Base-by-base conservation (phyloP, 2,329 filamentous ascomycete genomes). In the Pleurostoma richardsiae region DNA sequence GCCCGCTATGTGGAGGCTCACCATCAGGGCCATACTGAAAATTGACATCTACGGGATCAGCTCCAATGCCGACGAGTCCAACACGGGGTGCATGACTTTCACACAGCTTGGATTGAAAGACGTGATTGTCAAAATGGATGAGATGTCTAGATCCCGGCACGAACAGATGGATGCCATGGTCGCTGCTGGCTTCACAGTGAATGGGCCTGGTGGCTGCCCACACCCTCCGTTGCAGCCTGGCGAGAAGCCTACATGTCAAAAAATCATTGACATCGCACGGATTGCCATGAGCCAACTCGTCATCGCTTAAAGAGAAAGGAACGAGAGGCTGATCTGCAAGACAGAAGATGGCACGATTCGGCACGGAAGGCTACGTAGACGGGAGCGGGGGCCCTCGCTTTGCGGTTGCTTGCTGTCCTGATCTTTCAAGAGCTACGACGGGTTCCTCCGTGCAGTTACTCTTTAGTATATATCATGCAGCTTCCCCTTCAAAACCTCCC, bases 1-100 rank as follows among this genome's bases (percentile, higher is more conserved):
- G 29, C 78, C 80, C 0, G 61, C 67, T 4, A 60, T 73, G 53
- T 85, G 81, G 80, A 67, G 79, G 33, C 65, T 69, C 6, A 69
- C 70, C 2, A 70, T 82, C 39, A 69, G 79, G 10, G 74, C 74
- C 2, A 63, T 84, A 47, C 62, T 84, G 19, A 73, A 72, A 48
- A 54, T 77, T 10, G 80, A 84, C 54, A 72, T 84, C 6, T 81
- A 83, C 57, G 80, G 80, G 0, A 56, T 77, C 29, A 56, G 59
- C 8, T n/a, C 33, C 8, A 36, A 8, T 8, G 33, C 33, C 10
- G 54, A 56, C 27, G 44, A 50, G n/a, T 29, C 30, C 6, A 29
- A 28, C 19, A 49, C 52, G 54, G 38, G 42, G 28, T 19, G 11
- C 8, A 30, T 31, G 39, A 53, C 55, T 29, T 38, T 46, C 5